Evolutionary conservation across 139 green algal species (phyloP), one percentile per base, ranked within the genome.

Genomic region (Pleodorina starrii): DNA sequence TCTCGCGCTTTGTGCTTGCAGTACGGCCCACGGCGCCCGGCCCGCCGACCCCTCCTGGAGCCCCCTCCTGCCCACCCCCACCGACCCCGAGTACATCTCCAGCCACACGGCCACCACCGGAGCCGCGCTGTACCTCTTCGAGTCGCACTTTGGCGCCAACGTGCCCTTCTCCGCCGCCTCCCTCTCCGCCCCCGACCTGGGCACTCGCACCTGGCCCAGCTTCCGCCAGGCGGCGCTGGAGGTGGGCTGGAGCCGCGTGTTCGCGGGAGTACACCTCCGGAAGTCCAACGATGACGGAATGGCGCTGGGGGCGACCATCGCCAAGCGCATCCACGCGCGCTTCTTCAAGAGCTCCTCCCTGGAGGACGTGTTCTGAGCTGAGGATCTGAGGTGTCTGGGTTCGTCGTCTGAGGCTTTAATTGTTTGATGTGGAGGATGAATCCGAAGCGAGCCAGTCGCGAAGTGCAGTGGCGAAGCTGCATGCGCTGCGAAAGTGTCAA

Each of bases 31-130:
- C 46, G 80, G 73, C 80, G 42, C 35, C 12, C 5, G 23, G 10
- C 32, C 16, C 40, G 21, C 44, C 5, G 75, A 91, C 87, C 59
- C 86, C 42, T 84, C 11, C 60, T 93, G 86, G 90, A 69, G 25
- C 1, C 86, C 90, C 32, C 21, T 86, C n/a, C 73, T 93, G 6
- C 16, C 43, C 66, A 93, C 90, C 19, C 90, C 90, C n/a, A 29
- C 82, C 50, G 85, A 93, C 86, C 90, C 90, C 25, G 90, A 93
- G 90, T 90, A 89, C 74, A 74, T 86, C 43, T 88, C 73, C 43
- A 86, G 90, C 60, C 90, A 93, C 86, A 60, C 72, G 48, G 63
- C 46, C 48, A 83, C 84, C 46, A 32, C 60, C 9, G 85, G 68
- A 36, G 86, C 80, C 0, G 63, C 80, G 0, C 17, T 50, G n/a